These are phyloP conservation scores for Lachnellula arida DNA, from an alignment of 2,329 filamentous ascomycete species.

Conservation along the genomic window DNA sequence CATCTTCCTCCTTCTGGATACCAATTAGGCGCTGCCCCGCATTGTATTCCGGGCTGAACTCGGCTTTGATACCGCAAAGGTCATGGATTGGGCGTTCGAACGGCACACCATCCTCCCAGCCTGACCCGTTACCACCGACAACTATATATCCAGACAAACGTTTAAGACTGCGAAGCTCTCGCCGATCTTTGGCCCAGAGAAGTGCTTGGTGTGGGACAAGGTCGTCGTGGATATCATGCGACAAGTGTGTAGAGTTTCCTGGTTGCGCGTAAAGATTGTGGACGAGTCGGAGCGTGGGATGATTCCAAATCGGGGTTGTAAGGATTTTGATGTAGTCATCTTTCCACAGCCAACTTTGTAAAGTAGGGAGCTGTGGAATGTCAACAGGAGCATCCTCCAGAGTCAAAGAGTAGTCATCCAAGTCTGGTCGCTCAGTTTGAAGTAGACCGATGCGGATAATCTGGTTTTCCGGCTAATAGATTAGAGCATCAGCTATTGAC, in stretches of 20 bases:
- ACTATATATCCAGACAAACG: conserved; percentile 1
- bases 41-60: background rate
- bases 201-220: conserved; percentile 5
- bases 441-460: conserved; percentile 5
- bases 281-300: background rate
- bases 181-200: conserved; percentile 6
- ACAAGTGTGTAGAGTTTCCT: background rate
- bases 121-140: background rate
- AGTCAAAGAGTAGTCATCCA: background rate
- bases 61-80: conserved; percentile 4
- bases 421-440: background rate
- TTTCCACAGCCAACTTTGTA: conserved; percentile 5
- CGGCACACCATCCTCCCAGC: background rate
- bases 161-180: conserved; percentile 3
- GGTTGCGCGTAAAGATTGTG: background rate
- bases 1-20: background rate
- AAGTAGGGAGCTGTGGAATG: background rate
- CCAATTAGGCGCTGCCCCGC: background rate
- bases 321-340: conserved; percentile 1
- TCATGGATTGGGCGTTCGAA: background rate
- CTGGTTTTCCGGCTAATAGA: background rate
- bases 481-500: background rate
- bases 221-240: background rate
- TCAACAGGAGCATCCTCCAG: background rate
- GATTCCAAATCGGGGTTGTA: background rate